Evolutionary conservation across 495 filamentous ascomycete species (phyloP).

Genomic region (Aspergillus nanangensis): DNA sequence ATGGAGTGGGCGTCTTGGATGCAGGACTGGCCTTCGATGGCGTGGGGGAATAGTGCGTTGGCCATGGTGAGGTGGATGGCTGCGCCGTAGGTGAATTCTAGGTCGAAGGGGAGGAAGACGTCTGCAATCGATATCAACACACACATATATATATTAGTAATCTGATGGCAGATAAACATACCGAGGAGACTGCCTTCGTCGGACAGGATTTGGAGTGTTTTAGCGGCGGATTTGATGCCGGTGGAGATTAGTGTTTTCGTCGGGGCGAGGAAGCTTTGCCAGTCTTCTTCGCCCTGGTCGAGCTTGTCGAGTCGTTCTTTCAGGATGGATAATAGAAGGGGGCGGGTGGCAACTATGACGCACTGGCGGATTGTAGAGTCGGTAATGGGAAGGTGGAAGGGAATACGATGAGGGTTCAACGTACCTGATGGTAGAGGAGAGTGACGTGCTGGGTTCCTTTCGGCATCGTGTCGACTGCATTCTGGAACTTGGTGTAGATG

Average conservation of each 20-base stretch:
- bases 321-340: constrained; percentile 30
- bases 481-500: constrained; percentile 18
- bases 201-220: constrained; percentile 28
- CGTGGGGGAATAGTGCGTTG: constrained; percentile 24
- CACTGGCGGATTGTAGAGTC: constrained; percentile 13
- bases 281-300: constrained; percentile 20
- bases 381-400: no score
- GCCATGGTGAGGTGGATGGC: constrained; percentile 29
- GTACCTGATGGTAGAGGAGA: constrained; percentile 35
- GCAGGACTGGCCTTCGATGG: constrained; percentile 12
- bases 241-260: constrained; percentile 27
- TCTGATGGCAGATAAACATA: constrained; percentile 9
- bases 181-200: constrained; percentile 32
- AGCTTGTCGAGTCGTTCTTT: constrained; percentile 28
- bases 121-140: constrained; percentile 14
- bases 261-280: constrained; percentile 20
- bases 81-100: constrained; percentile 34
- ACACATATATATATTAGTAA: not conserved
- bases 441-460: constrained; percentile 29
- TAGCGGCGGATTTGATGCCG: constrained; percentile 32
- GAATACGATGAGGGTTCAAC: no score
- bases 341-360: constrained; percentile 32
- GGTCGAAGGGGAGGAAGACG: constrained; percentile 35
- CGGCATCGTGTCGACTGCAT: constrained; percentile 25
- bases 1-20: constrained; percentile 19